Evolutionary conservation across 2,329 filamentous ascomycete species (phyloP), one percentile per base, ranked within the genome.

Genomic region (Cephalotrichum gorgonifer): DNA sequence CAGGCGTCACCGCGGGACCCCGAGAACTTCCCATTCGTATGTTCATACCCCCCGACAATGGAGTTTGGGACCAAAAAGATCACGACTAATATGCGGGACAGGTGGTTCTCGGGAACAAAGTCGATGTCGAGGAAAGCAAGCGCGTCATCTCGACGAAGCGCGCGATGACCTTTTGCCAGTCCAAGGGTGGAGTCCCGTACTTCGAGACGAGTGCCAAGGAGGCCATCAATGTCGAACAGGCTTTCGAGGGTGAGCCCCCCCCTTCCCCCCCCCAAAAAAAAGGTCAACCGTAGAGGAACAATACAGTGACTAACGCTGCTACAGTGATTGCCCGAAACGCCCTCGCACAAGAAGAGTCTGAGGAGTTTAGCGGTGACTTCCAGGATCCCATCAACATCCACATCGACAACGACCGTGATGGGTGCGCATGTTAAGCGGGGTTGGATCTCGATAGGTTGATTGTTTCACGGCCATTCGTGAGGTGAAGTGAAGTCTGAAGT

Each of bases 191-290:
- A 52, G 96, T 98, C 56, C 93, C 93, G 17, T 98, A 98, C 70
- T 98, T 98, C 62, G 93, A 98, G 79, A 98, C 93, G 17, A 96
- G 90, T 69, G 93, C 93, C 53, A 98, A 98, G 74, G 93, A 98
- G 68, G 93, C 91, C 52, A 86, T 96, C 70, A 98, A 98, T 63
- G 93, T 98, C 41, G 93, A 98, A 69, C 89, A 81, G 62, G 78
- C 78, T 25, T 81, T 81, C 58, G 83, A 87, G 66, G 79, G 81
- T 83, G 64, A 52, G 69, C 57, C 43, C 6, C 5, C 48, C 41
- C n/a, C 28, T 25, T 30, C 6, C 9, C 22, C 8, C 11, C 15
- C 5, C 6, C 12, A 11, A 25, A 4, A 22, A 4, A 3, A 42
- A 25, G 12, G 11, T 31, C n/a, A n/a, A n/a, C n/a, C n/a, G n/a